phyloP scores from a whole-genome alignment of 116 monocot species.

The Dioscorea cayenensis region DNA sequence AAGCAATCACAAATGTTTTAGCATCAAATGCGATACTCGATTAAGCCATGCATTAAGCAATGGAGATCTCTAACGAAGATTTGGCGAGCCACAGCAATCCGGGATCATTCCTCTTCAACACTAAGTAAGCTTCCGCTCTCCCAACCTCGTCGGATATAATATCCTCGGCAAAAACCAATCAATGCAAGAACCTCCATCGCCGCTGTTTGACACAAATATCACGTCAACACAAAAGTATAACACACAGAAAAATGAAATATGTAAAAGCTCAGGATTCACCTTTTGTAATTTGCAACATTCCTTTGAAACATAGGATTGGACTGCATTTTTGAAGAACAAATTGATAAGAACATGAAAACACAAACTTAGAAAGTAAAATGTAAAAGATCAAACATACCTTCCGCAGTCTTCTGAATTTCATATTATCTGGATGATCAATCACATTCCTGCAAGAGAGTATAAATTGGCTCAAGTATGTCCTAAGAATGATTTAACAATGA shows the following conservation, averaged over 20 bases:
- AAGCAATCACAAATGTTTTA: neutral
- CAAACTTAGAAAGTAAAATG: neutral
- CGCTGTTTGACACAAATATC: constrained; percentile 33
- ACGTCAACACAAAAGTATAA: neutral
- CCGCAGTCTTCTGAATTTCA: constrained; percentile 61
- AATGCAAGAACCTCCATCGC: constrained; percentile 79
- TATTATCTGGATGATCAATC: constrained; percentile 68
- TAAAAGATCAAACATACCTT: constrained; percentile 36
- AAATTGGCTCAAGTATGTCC: neutral
- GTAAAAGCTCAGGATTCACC: constrained; percentile 19
- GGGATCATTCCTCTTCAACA: constrained; percentile 83
- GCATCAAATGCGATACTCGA: too few relatives aligned
- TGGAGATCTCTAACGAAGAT: constrained; percentile 60
- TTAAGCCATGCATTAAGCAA: constrained; percentile 19
- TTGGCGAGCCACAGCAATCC: constrained; percentile 92
- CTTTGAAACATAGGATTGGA: constrained; percentile 75
- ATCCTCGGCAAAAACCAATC: constrained; percentile 79
- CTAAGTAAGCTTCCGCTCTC: constrained; percentile 52
- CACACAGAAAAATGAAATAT: neutral
- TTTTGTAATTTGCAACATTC: constrained; percentile 66
- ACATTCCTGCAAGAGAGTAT: constrained; percentile 55
- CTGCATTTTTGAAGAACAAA: constrained; percentile 27
- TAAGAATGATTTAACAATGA: neutral
- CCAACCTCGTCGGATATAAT: constrained; percentile 52
- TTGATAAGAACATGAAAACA: neutral